Evolutionary conservation across 2,329 filamentous ascomycete species (phyloP), one percentile per base, ranked within the genome.

Genomic region (Pseudogymnoascus sp.): DNA sequence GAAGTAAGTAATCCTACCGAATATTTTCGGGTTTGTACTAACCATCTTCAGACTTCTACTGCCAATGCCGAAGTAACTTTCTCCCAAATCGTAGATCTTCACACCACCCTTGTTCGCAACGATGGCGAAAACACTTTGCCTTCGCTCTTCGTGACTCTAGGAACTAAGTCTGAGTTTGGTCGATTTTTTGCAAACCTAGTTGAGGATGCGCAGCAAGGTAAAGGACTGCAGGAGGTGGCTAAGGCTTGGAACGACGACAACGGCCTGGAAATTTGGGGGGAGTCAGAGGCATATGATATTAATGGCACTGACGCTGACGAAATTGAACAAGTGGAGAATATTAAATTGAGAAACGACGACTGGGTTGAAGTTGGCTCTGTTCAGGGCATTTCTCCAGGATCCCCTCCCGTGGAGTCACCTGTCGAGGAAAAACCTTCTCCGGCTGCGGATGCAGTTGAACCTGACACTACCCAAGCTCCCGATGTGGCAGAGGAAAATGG

Each of bases 121-220:
- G 58, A 60, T 69, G 82, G 79, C 23, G 72, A 77, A 41, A 74
- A 78, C 61, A 72, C 78, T 21, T 78, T 80, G 2, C 78, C 81
- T 33, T 80, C 83, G 14, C 76, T 88, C n/a, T 83, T 84, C 67
- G 74, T 88, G 62, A 78, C 77, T 8, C 75, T 89, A 60, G 76
- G 75, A 61, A 80, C 78, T 19, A 83, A 81, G 68, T 74, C 79
- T 41, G 81, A 80, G 58, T 81, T 87, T 68, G 73, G 76, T 3
- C 77, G 78, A 45, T 79, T 82, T 63, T 72, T 88, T 31, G 73
- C 75, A 37, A 76, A 79, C 65, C 76, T 89, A 55, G 74, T 76
- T 49, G 73, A 78, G 66, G 80, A 79, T 68, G 83, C 79, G 63
- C 76, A 77, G 19, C 77, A 83, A 67, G 83, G 85, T 16, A 82